Conservation (phyloP, 129 eudicot species). For the Tagetes patula region DNA sequence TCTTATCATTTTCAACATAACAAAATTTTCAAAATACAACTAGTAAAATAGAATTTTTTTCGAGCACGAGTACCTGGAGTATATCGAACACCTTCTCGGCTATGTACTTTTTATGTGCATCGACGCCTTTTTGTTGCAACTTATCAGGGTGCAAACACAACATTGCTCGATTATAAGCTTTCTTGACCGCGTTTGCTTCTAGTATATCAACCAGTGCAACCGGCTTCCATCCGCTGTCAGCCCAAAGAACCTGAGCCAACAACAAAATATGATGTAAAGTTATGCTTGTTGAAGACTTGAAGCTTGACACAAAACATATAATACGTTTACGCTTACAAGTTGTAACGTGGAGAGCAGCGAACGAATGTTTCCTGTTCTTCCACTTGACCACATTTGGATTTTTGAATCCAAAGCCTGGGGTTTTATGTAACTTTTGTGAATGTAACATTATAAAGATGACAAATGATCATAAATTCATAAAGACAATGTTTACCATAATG, state of each 20-base stretch:
- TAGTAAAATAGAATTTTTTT: too few species aligned
- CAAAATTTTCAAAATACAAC: too few species aligned
- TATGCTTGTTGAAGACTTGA: background rate
- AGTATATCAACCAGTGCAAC: constrained; percentile 80
- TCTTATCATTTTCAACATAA: too few species aligned
- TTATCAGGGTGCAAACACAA: constrained; percentile 95
- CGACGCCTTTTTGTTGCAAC: constrained; percentile 91
- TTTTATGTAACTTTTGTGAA: constrained; percentile 5
- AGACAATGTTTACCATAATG: constrained; percentile 35
- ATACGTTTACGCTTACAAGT: constrained; percentile 51
- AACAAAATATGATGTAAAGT: background rate
- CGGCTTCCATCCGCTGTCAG: constrained; percentile 89
- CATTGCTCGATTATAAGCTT: constrained; percentile 83
- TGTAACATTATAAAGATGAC: background rate
- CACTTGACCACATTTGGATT: constrained; percentile 73
- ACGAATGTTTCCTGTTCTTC: constrained; percentile 92
- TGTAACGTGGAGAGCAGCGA: constrained; percentile 90
- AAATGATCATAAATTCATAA: background rate
- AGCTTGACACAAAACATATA: background rate
- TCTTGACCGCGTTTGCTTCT: constrained; percentile 76
- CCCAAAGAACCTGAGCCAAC: constrained; percentile 72
- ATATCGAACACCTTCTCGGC: constrained; percentile 89
- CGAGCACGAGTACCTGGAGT: constrained; percentile 65
- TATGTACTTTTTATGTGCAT: constrained; percentile 60
- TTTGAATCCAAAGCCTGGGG: constrained; percentile 70